Conservation (phyloP, 139 green algal genomes). For the Trebouxia sp. region DNA sequence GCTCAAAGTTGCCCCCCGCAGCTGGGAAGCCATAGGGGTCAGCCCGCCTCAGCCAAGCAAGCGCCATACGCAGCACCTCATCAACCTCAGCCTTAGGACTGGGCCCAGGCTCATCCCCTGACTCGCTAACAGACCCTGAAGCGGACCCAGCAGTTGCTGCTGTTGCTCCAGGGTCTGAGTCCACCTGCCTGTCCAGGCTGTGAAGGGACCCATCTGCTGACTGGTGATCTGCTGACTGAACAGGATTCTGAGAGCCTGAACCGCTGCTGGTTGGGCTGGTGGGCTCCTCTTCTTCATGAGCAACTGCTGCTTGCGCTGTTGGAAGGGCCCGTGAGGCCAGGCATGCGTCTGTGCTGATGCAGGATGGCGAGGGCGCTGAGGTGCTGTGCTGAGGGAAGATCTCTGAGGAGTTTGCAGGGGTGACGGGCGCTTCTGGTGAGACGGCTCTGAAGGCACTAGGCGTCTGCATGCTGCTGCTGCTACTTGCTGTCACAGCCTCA, state of each 20-base stretch:
- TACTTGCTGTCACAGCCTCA: not conserved
- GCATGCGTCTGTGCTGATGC: slow-evolving; percentile 5
- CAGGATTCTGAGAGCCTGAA: not conserved
- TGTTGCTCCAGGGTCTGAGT: slow-evolving; percentile 1
- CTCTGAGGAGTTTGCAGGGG: slow-evolving; percentile 15
- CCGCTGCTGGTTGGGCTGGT: slow-evolving; percentile 20
- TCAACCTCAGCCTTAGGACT: slow-evolving; percentile 33
- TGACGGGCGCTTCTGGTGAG: slow-evolving; percentile 13
- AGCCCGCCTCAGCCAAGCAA: slow-evolving; percentile 43
- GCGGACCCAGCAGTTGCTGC: slow-evolving; percentile 17
- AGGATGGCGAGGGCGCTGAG: not conserved
- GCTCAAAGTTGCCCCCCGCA: not conserved
- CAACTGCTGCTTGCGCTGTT: not conserved
- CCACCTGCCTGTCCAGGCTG: not conserved
- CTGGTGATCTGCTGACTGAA: slow-evolving; percentile 3
- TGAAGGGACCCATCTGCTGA: not conserved
- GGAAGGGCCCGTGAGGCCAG: not conserved
- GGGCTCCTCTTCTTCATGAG: not conserved
- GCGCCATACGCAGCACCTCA: slow-evolving; percentile 52
- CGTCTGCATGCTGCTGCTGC: slow-evolving; percentile 17
- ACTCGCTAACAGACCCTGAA: slow-evolving; percentile 2
- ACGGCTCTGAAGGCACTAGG: slow-evolving; percentile 9
- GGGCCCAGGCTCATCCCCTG: not conserved
- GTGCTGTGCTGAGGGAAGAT: slow-evolving; percentile 17
- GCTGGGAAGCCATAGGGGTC: slow-evolving; percentile 33